Base-by-base conservation (phyloP, 352 stramenopile genomes). In the Pythium myriotylum region DNA sequence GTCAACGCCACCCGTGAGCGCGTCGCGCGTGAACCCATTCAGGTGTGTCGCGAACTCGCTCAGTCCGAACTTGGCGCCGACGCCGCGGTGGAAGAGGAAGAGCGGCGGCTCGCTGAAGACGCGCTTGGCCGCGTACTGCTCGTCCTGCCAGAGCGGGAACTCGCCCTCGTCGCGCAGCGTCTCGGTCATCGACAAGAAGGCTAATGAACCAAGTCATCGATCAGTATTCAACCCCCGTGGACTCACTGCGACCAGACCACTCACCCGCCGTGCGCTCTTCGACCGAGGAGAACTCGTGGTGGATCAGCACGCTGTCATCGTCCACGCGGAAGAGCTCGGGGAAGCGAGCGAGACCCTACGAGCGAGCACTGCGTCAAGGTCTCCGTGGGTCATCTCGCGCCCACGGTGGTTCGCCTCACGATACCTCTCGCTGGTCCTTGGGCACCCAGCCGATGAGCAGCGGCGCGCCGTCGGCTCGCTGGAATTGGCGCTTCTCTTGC, bases 41-140 rank as follows among this genome's bases (percentile, higher is more conserved):
- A 91, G 65, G 60, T 91, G 79, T 14, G 79, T 88, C 39, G 74
- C 84, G 56, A 77, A 92, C 56, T 88, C 76, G 27, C 67, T 80
- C 24, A 92, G 65, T 1, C 84, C 81, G 24, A 92, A 92, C 62
- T 66, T 74, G 24, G 70, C 60, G 29, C 72, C 81, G n/a, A 79
- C 78, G 22, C 80, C 79, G n/a, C 84, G 81, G 32, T 92, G 70
- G 59, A 77, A 87, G 55, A 65, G 72, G 58, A 92, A 89, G 17
- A 90, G 63, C 32, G 78, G 77, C 7, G 54, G 55, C 23, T 71
- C 72, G 29, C 66, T 68, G 53, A 84, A 84, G 41, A 67, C 67
- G 2, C 59, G 73, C 70, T 73, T 83, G 45, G 84, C 68, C 17
- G 70, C 72, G 62, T 90, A 92, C 35, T 81, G 58, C 59, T 92